Percentiles rank a stretch among this genome's conserved stretches.
Evolutionary conservation across 441 rosid species (phyloP).

Genomic region (Raphanus hybrid): DNA sequence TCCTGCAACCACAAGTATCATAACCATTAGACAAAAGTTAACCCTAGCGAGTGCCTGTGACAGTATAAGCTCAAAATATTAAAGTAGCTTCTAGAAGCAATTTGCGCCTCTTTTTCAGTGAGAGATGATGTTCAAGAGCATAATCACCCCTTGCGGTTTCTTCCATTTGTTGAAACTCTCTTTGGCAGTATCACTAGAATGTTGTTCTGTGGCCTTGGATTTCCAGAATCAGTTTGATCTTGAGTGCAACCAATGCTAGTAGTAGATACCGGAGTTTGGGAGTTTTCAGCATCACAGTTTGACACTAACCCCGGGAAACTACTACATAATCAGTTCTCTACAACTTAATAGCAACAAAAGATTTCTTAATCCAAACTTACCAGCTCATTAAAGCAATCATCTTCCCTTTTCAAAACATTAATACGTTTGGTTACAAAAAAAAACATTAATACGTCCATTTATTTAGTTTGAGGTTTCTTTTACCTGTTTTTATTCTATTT

Average conservation of each 20-base stretch:
- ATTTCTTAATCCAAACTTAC: conserved; percentile 31
- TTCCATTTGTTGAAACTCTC: not conserved
- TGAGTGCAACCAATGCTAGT: too few relatives aligned
- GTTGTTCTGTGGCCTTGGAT: conserved; percentile 30
- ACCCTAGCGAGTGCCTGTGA: not conserved
- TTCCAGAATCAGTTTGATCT: conserved; percentile 30
- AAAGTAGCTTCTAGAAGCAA: conserved; percentile 55
- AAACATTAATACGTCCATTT: not conserved
- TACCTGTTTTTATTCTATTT: too few relatives aligned
- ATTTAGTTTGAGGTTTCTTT: too few relatives aligned
- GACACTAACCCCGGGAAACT: conserved; percentile 30
- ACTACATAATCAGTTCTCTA: conserved; percentile 20
- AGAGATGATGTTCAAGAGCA: conserved; percentile 60
- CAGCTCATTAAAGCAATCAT: conserved; percentile 35
- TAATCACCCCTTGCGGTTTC: conserved; percentile 31
- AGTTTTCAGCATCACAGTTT: conserved; percentile 24
- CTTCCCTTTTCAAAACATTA: conserved; percentile 40
- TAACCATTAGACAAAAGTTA: conserved; percentile 6
- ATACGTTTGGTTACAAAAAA: too few relatives aligned
- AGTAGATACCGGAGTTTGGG: too few relatives aligned
- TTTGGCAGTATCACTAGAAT: conserved; percentile 30
- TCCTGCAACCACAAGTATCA: conserved; percentile 32
- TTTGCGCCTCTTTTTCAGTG: conserved; percentile 52
- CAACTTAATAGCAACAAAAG: not conserved
- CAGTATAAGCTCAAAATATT: too few relatives aligned